Evolutionary conservation across 352 stramenopile genomes (phyloP).

Genomic region (Thalassiosira oceanica): DNA sequence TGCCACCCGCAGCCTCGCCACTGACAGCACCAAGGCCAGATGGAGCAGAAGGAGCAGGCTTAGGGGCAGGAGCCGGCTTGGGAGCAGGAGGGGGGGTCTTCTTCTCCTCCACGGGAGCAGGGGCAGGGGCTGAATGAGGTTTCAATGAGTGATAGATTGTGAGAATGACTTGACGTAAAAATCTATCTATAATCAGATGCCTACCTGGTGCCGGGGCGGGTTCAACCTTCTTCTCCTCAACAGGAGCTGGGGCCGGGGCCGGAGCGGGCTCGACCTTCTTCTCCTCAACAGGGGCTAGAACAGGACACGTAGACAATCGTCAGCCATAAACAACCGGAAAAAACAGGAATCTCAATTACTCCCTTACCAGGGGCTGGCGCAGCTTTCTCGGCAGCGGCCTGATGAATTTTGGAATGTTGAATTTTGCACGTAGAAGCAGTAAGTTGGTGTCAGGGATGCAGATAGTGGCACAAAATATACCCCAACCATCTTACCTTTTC

Average conservation of each 20-base stretch:
- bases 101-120: not conserved
- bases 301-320: constrained; percentile 8
- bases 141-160: not conserved
- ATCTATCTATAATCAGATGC: too few relatives aligned
- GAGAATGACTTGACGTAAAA: constrained; percentile 2
- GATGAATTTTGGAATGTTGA: too few relatives aligned
- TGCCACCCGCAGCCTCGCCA: constrained; percentile 52
- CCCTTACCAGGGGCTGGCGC: too few relatives aligned
- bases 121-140: constrained; percentile 15
- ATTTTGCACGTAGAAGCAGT: too few relatives aligned
- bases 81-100: constrained; percentile 5
- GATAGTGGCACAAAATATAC: too few relatives aligned
- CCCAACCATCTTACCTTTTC: too few relatives aligned
- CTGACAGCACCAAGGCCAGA: constrained; percentile 58
- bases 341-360: too few relatives aligned
- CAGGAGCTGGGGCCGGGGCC: constrained; percentile 10
- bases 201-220: constrained; percentile 15
- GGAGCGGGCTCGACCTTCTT: constrained; percentile 22
- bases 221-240: constrained; percentile 27
- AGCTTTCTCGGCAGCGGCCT: too few relatives aligned
- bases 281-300: constrained; percentile 21
- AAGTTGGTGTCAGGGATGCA: too few relatives aligned
- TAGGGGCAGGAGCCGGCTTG: constrained; percentile 2
- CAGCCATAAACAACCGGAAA: too few relatives aligned
- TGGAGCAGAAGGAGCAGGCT: not conserved